Evolutionary conservation across 2,329 filamentous ascomycete species (phyloP), one percentile per base, ranked within the genome.

Genomic region (Colletotrichum ledebouriae): DNA sequence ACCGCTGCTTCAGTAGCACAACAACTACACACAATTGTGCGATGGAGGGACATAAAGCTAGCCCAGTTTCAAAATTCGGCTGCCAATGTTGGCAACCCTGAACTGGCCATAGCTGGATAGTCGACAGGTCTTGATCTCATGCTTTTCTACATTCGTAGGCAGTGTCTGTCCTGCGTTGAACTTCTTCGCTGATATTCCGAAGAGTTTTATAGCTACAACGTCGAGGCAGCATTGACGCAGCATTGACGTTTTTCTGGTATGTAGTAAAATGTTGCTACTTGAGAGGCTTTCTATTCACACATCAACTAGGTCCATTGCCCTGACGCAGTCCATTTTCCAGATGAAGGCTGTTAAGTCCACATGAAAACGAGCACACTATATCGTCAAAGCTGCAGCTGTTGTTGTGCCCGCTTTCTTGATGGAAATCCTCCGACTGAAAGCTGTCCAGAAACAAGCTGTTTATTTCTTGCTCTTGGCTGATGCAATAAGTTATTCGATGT

Each of bases 131-230:
- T 81, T 3, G 83, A 85, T 60, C 74, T 81, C 6, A 75, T 78
- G 0, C 73, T 86, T 2, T 85, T 81, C 70, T 85, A 82, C 64
- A 84, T 85, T 67, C 84, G 83, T 85, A 74, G 58, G 82, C 76
- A 15, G 3, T 20, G 29, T 29, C 12, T 3, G 34, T 42, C 25
- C 1, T 7, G 12, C 1, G 3, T 0, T 3, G 10, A 6, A 15
- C 22, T 4, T 4, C 17, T 12, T 37, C 11, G 50, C 71, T 73
- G 49, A 74, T 69, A 63, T 25, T 42, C 15, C 5, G 1, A 56
- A 86, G 84, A 85, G 72, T 85, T 81, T 57, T 85, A 85, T 67
- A 79, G 78, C 34, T 86, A 86, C 71, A 85, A 84, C 73, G 81
- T 82, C n/a, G 82, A 85, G 72, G 76, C 81, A 9, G 73, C 84